Base-by-base conservation (phyloP, 495 filamentous ascomycete species). In the Hypoxylon intermedium region DNA sequence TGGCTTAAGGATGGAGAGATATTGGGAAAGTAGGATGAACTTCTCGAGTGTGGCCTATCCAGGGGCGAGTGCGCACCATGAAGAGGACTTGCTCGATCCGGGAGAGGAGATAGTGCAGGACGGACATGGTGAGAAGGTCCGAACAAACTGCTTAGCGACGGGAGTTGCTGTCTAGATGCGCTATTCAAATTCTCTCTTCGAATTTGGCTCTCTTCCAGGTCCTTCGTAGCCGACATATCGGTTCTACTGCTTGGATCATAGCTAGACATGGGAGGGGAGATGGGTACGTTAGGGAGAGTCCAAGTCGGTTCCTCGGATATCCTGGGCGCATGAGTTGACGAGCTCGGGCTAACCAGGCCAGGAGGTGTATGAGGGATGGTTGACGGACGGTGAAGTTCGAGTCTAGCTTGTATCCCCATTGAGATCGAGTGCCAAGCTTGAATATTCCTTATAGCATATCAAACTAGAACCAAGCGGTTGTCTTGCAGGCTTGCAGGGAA, bases 101-200 rank as follows among this genome's bases (percentile, higher is more conserved):
- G 75, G 20, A 72, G 68, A 49, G 78, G 72, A 30, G 79, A 80
- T 51, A 74, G 75, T 38, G 73, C 51, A 11, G 78, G 70, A 16
- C 74, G 73, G 36, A 68, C 59, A 15, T 71, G 67, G 16, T 75
- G 66, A 6, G 75, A 60, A n/a, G 75, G 72, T 1, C 75, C 78
- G 70, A 84, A 82, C 7, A 84, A 67, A 53, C 81, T 83, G 57
- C 79, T 84, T 51, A 84, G 49, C 16, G 82, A 72, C 0, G 82
- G 82, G 36, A 84, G 74, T 63, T 81, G 76, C 51, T 81, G 77
- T 45, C 79, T 69, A 30, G 74, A 52, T 31, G 74, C 67, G 56
- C 59, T 41, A 18, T 55, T 53, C 18, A 33, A 41, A 40, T 52
- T 49, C n/a, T 76, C 75, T 48, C 70, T 75, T 44, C 68, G 73